Percentiles rank a stretch among this genome's conserved stretches.
Evolutionary conservation across 805 yeast genomes (phyloP).

Genomic region (Wickerhamiella musiphila): DNA sequence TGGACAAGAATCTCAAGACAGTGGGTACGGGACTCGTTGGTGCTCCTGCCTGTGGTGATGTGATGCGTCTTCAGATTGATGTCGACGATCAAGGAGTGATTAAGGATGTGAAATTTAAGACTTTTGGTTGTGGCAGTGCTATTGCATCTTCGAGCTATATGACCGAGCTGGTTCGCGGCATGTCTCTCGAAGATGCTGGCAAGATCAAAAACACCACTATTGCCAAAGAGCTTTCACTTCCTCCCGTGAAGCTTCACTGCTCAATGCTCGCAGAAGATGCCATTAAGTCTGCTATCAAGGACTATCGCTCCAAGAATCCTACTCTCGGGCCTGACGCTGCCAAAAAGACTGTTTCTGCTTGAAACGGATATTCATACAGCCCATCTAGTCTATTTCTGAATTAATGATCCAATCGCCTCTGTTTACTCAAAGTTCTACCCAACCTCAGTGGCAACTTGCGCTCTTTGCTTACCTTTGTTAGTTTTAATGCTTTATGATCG

Average conservation of each 20-base stretch:
- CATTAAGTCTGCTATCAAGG: slow-evolving; percentile 90
- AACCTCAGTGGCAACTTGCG: neutral
- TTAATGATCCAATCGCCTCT: too few species aligned
- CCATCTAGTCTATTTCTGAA: too few species aligned
- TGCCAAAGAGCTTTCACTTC: slow-evolving; percentile 85
- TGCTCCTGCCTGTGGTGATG: slow-evolving; percentile 99
- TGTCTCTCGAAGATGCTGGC: slow-evolving; percentile 84
- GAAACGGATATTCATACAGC: slow-evolving; percentile 1
- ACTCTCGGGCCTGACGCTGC: slow-evolving; percentile 47
- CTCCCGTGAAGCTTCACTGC: slow-evolving; percentile 95
- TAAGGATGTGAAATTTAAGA: slow-evolving; percentile 90
- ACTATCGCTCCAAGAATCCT: slow-evolving; percentile 69
- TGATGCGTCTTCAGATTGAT: slow-evolving; percentile 89
- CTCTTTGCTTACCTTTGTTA: too few species aligned
- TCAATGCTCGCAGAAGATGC: slow-evolving; percentile 99
- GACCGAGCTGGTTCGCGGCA: slow-evolving; percentile 89
- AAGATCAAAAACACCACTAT: slow-evolving; percentile 83
- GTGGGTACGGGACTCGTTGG: slow-evolving; percentile 98
- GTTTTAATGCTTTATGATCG: too few species aligned
- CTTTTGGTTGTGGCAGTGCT: slow-evolving; percentile 98
- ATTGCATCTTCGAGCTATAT: slow-evolving; percentile 92
- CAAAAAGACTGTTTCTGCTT: slow-evolving; percentile 9
- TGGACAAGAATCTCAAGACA: slow-evolving; percentile 54
- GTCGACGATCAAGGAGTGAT: slow-evolving; percentile 86
- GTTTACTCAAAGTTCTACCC: neutral